These are phyloP conservation scores for Pythium oligandrum DNA, from an alignment of 352 stramenopile species.

Conservation along the genomic window DNA sequence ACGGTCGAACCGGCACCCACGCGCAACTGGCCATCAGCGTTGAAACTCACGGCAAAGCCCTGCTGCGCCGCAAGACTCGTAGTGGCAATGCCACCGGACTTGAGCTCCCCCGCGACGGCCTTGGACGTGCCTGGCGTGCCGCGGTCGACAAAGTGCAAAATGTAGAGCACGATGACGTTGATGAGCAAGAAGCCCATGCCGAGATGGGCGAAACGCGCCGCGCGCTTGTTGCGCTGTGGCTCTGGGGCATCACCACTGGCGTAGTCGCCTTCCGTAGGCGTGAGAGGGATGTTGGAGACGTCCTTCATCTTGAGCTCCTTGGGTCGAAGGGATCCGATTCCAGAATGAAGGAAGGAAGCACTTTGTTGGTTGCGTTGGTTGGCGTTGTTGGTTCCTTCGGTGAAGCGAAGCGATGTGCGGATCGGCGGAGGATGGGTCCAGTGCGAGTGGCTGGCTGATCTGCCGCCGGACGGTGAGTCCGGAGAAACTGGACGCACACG, in stretches of 20 bases:
- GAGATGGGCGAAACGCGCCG: slow-evolving; percentile 26
- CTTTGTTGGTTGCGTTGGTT: not conserved
- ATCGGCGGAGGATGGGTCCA: slow-evolving; percentile 1
- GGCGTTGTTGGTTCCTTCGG: slow-evolving; percentile 9
- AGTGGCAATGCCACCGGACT: slow-evolving; percentile 6
- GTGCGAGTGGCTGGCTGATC: not conserved
- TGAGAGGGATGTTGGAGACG: slow-evolving; percentile 37
- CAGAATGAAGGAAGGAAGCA: slow-evolving; percentile 18
- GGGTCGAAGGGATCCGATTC: slow-evolving; percentile 10
- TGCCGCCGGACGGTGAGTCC: too few species aligned
- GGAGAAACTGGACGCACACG: too few species aligned
- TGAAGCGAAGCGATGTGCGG: not conserved
- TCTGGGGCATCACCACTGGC: slow-evolving; percentile 7
- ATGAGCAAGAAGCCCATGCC: slow-evolving; percentile 54
- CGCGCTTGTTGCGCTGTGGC: slow-evolving; percentile 21
- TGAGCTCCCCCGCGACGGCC: slow-evolving; percentile 27
- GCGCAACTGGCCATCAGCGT: slow-evolving; percentile 34
- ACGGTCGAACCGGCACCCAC: slow-evolving; percentile 64
- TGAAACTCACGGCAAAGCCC: slow-evolving; percentile 65
- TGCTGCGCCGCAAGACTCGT: slow-evolving; percentile 21
- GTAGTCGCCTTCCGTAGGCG: slow-evolving; percentile 35
- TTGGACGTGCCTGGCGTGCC: slow-evolving; percentile 23
- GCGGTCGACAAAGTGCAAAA: slow-evolving; percentile 75
- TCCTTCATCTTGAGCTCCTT: slow-evolving; percentile 34
- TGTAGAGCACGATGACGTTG: slow-evolving; percentile 83